Base-by-base conservation (phyloP, 352 stramenopile genomes). In the Phytophthora pluvialis region DNA sequence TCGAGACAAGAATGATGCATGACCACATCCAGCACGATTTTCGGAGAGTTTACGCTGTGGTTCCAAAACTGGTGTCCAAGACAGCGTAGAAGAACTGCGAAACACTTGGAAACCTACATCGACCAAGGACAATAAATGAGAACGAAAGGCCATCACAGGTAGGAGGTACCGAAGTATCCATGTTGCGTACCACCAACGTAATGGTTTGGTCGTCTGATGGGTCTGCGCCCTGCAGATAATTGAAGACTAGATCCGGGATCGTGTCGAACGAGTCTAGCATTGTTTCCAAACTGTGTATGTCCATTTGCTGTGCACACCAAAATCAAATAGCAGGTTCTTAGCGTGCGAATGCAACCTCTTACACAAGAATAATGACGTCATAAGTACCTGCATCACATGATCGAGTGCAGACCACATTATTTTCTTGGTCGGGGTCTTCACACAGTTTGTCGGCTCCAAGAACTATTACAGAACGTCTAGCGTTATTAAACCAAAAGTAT, bases 261-360 rank as follows among this genome's bases (percentile, higher is more conserved):
- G 89, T 96, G 54, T 96, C 83, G 52, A 93, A 95, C n/a, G 83
- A 88, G 33, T 92, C 83, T 28, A 96, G 65, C 64, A 96, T 76
- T 15, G 73, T 65, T 69, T 94, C 86, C 12, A 94, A 57, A 45
- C 83, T 94, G 61, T 80, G 81, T 38, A 89, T 73, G 42, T 94
- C 83, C 81, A 96, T 89, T 68, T 86, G 77, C 88, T 96, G 59
- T 8, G 40, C 1, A 56, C 5, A 55, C 21, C 46, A 53, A 2
- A 45, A 49, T 4, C 12, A 44, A 44, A 15, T 18, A 68, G 43
- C 28, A 46, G n/a, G 38, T 68, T 47, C 49, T 12, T 57, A 33
- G 21, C 21, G 21, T 49, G 9, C 33, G 18, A 25, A n/a, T 10
- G 29, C 21, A 39, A 10, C 12, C 21, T 21, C 21, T 21, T 21